phyloP scores from a whole-genome alignment of 192 early-diverging fungal genomes.

The Phlyctochytrium planicorne region DNA sequence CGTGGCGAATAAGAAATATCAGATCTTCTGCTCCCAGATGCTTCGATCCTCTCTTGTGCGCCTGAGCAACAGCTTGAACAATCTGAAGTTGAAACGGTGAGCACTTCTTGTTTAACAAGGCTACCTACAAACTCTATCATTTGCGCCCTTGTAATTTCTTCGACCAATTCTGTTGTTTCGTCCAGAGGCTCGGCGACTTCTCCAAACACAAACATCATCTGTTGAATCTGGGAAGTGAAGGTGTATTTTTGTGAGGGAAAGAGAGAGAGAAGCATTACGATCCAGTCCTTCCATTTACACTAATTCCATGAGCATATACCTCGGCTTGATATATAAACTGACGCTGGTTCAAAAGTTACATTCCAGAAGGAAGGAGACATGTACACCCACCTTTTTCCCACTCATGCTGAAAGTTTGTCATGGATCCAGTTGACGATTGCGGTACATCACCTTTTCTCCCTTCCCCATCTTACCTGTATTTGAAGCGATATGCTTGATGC shows the following conservation, averaged over 20 bases:
- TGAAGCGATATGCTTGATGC: conserved; percentile 1
- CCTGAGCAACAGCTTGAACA: conserved; percentile 83
- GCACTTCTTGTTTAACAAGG: conserved; percentile 8
- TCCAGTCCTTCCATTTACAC: too few relatives aligned
- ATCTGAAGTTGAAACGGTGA: conserved; percentile 60
- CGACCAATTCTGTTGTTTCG: conserved; percentile 87
- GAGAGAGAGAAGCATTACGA: too few relatives aligned
- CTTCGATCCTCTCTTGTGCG: conserved; percentile 75
- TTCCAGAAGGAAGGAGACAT: too few relatives aligned
- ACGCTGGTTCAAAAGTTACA: too few relatives aligned
- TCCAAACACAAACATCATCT: conserved; percentile 93
- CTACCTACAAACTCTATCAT: conserved; percentile 86
- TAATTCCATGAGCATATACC: too few relatives aligned
- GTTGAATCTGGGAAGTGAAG: not conserved
- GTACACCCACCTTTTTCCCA: too few relatives aligned
- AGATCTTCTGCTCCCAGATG: conserved; percentile 86
- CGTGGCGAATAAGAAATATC: conserved; percentile 95
- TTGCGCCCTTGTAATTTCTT: conserved; percentile 94
- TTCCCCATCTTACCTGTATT: too few relatives aligned
- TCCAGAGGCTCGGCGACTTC: conserved; percentile 86
- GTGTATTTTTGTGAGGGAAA: too few relatives aligned
- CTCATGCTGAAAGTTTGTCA: too few relatives aligned
- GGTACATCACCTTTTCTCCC: too few relatives aligned
- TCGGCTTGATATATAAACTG: too few relatives aligned
- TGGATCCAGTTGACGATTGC: too few relatives aligned